These are phyloP conservation scores for Xylaria castorea DNA, from an alignment of 495 filamentous ascomycete species.

Conservation along the genomic window DNA sequence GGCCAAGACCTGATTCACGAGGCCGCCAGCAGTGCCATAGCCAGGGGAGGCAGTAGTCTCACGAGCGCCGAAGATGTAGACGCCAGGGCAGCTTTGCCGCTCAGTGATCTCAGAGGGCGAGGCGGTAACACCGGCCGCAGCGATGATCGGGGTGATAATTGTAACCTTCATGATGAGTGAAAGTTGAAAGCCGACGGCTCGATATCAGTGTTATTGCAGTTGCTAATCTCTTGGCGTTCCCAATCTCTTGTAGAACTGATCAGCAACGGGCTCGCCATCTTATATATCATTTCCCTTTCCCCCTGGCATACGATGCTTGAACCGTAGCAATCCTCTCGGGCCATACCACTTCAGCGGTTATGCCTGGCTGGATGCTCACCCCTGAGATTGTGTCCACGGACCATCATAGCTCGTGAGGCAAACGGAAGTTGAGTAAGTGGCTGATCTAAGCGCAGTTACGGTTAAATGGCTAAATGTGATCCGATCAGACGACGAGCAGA, in stretches of 20 bases:
- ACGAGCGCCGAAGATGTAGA: conserved; percentile 69
- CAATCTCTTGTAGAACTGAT: background rate
- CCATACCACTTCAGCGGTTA: background rate
- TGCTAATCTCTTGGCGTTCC: background rate
- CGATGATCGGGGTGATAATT: conserved; percentile 22
- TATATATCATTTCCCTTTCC: conserved; percentile 15
- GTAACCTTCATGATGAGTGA: conserved; percentile 37
- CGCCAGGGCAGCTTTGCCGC: conserved; percentile 54
- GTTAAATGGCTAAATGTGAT: conserved; percentile 24
- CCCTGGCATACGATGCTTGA: background rate
- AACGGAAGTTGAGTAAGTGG: conserved; percentile 10
- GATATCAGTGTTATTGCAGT: background rate
- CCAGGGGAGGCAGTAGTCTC: conserved; percentile 65
- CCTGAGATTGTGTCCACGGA: background rate
- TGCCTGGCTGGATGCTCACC: background rate
- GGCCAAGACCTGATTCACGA: conserved; percentile 60
- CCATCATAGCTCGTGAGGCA: background rate
- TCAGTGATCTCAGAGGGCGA: conserved; percentile 31
- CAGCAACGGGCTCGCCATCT: conserved; percentile 10
- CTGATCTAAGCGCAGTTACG: conserved; percentile 20
- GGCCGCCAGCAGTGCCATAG: conserved; percentile 59
- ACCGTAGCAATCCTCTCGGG: background rate
- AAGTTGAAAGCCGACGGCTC: conserved; percentile 47
- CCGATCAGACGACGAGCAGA: conserved; percentile 18
- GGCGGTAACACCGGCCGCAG: conserved; percentile 22